Percentiles rank a stretch among this genome's conserved stretches.
phyloP scores from a whole-genome alignment of 2,329 filamentous ascomycete genomes.

The Lachnellula occidentalis region DNA sequence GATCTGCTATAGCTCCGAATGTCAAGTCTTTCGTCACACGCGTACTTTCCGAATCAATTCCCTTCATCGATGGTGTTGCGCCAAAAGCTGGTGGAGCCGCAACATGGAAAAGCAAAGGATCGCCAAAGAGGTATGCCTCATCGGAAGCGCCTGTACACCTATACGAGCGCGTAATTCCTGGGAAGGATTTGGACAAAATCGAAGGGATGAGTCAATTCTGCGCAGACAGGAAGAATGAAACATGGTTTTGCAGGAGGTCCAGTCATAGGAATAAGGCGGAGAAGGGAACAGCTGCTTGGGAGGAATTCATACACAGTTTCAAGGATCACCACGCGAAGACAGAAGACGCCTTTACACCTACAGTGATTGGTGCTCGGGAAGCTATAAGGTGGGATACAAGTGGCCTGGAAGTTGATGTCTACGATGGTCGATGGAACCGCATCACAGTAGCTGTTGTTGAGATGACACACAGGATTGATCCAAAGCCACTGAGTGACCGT shows the following conservation, averaged over 20 bases:
- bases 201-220: conserved; percentile 26
- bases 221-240: conserved; percentile 40
- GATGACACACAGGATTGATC: conserved; percentile 58
- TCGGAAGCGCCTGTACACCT: conserved; percentile 48
- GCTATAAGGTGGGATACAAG: conserved; percentile 42
- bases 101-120: conserved; percentile 47
- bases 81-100: conserved; percentile 32
- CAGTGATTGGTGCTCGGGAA: conserved; percentile 41
- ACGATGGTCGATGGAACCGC: conserved; percentile 38
- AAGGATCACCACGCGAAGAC: conserved; percentile 51
- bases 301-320: conserved; percentile 56
- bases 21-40: conserved; percentile 46
- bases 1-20: conserved; percentile 9
- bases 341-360: conserved; percentile 54
- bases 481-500: conserved; percentile 54
- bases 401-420: conserved; percentile 36
- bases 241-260: conserved; percentile 60
- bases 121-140: conserved; percentile 42
- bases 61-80: conserved; percentile 52
- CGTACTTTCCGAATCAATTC: conserved; percentile 52
- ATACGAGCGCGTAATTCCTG: conserved; percentile 44
- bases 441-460: conserved; percentile 52
- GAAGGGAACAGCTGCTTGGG: conserved; percentile 53
- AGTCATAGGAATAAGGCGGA: conserved; percentile 49
- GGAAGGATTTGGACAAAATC: conserved; percentile 38